Evolutionary conservation across 108 stramenopile species (phyloP).

Genomic region (Fistulifera pelliculosa): DNA sequence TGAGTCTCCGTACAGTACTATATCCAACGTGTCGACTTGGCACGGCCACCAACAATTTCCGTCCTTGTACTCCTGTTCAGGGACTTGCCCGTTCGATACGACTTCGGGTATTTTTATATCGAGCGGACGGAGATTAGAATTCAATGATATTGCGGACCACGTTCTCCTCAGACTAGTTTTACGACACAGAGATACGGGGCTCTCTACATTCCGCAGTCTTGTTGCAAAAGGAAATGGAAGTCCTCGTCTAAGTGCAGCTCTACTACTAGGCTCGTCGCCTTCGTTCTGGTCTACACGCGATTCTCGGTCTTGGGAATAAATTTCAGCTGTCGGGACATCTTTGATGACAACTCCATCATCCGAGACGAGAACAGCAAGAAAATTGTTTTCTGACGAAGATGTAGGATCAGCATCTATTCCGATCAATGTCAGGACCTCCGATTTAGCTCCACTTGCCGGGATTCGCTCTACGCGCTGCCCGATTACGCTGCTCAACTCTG

Average conservation of each 20-base stretch:
- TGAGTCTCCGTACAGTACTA: background rate
- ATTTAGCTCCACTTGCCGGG: background rate
- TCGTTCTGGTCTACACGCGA: background rate
- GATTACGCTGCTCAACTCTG: background rate
- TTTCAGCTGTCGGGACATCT: constrained; percentile 7
- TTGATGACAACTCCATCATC: constrained; percentile 19
- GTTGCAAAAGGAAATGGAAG: constrained; percentile 13
- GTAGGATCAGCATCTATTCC: background rate
- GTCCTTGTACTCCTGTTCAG: too few species aligned
- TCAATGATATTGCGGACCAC: constrained; percentile 38
- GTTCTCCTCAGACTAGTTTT: constrained; percentile 21
- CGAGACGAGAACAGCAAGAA: constrained; percentile 8
- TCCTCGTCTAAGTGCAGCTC: background rate
- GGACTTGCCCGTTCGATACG: too few species aligned
- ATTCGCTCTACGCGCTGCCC: background rate
- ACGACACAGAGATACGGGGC: background rate
- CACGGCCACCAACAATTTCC: too few species aligned
- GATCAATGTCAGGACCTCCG: background rate
- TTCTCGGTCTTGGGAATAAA: constrained; percentile 4
- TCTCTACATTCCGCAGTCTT: constrained; percentile 7
- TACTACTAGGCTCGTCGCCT: background rate
- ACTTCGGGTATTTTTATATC: constrained; percentile 7
- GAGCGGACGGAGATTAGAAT: constrained; percentile 25
- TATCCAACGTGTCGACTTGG: background rate
- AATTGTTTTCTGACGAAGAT: background rate